Evolutionary conservation across 257 asterid genomes (phyloP).

Genomic region (Cruciata laevipes): DNA sequence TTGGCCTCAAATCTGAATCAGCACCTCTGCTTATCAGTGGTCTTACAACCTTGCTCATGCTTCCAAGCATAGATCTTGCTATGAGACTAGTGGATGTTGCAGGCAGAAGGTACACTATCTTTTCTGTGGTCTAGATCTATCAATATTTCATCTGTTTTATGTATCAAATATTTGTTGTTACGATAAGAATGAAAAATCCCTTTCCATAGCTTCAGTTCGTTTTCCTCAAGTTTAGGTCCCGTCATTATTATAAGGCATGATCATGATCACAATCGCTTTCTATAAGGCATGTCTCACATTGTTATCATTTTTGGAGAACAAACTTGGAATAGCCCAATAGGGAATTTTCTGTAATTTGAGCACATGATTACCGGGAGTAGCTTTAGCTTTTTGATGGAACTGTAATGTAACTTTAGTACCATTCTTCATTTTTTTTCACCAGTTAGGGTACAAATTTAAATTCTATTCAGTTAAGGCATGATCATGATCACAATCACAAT

Average conservation of each 20-base stretch:
- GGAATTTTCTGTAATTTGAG: neutral
- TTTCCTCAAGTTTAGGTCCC: neutral
- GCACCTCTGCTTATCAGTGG: slow-evolving; percentile 81
- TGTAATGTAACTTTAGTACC: neutral
- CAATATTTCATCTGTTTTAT: slow-evolving; percentile 3
- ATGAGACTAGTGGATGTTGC: slow-evolving; percentile 94
- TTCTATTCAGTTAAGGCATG: too few relatives aligned
- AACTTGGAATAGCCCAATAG: too few relatives aligned
- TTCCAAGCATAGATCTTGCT: slow-evolving; percentile 92
- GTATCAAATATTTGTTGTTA: neutral
- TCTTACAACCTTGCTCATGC: slow-evolving; percentile 79
- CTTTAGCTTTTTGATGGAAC: neutral
- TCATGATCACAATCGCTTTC: neutral
- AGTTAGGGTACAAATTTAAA: too few relatives aligned
- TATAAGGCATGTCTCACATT: neutral
- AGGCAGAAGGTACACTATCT: slow-evolving; percentile 66
- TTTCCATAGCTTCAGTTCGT: neutral
- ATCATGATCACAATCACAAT: too few relatives aligned
- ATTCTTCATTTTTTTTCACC: too few relatives aligned
- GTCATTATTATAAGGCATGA: neutral
- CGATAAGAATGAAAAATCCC: too few relatives aligned
- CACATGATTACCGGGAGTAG: neutral
- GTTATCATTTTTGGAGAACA: neutral
- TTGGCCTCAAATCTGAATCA: slow-evolving; percentile 76
- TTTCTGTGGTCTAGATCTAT: neutral